Percentiles rank a stretch among this genome's conserved stretches.
These are phyloP conservation scores for Leccinum broughii DNA, from an alignment of 768 basidiomycete genomes.

Conservation along the genomic window DNA sequence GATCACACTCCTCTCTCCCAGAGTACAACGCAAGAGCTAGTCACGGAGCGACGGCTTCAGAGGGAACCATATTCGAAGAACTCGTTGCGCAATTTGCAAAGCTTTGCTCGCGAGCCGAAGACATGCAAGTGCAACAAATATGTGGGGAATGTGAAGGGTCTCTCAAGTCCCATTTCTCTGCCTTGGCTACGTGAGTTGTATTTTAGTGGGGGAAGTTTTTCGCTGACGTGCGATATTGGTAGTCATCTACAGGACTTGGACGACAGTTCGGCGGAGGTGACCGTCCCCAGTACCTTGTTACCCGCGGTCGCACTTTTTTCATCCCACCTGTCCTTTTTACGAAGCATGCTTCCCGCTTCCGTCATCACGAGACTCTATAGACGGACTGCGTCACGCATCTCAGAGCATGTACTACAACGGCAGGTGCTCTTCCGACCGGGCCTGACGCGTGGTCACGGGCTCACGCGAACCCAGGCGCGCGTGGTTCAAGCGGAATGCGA, in stretches of 20 bases:
- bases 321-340: conserved; percentile 71
- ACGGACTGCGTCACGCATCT: conserved; percentile 64
- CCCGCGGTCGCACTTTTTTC: conserved; percentile 78
- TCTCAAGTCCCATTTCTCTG: conserved; percentile 70
- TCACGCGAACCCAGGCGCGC: conserved; percentile 50
- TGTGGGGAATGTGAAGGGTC: conserved; percentile 78
- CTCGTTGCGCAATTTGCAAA: conserved; percentile 63
- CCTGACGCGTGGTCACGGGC: conserved; percentile 43
- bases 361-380: conserved; percentile 69
- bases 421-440: conserved; percentile 78
- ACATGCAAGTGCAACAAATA: conserved; percentile 83
- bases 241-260: conserved; percentile 17
- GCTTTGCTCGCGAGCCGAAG: conserved; percentile 72
- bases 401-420: conserved; percentile 81
- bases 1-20: conserved; percentile 52
- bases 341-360: conserved; percentile 58
- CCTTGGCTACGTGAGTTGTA: conserved; percentile 43
- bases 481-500: conserved; percentile 69
- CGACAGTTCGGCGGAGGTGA: conserved; percentile 34
- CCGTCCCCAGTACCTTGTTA: conserved; percentile 70
- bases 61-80: conserved; percentile 79
- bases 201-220: background rate
- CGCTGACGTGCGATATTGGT: conserved; percentile 3
- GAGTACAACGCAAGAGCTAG: conserved; percentile 30
- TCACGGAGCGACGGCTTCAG: conserved; percentile 37